A percentile compares a stretch with the other conserved stretches of the same genome.
Evolutionary conservation across 768 basidiomycete species (phyloP).

Genomic region (Phlebiopsis flavidoalba): DNA sequence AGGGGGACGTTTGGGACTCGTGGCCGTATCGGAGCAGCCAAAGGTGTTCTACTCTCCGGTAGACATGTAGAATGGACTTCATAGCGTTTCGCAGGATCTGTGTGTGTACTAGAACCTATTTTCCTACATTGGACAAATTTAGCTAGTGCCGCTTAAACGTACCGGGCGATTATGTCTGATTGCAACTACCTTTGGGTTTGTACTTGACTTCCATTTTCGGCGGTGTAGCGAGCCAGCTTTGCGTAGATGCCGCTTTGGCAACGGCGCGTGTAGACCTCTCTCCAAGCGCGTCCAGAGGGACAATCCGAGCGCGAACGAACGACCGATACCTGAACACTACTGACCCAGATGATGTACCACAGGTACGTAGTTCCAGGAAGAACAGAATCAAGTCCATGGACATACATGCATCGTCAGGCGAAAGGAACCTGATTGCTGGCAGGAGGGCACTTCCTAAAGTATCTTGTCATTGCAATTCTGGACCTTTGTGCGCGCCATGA

Average conservation of each 20-base stretch:
- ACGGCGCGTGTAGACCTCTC: slow-evolving; percentile 91
- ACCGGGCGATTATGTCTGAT: no score
- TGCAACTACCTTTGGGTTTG: slow-evolving; percentile 94
- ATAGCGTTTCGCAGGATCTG: no score
- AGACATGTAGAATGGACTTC: no score
- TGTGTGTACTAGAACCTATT: slow-evolving; percentile 84
- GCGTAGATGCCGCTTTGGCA: slow-evolving; percentile 98
- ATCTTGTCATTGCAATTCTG: slow-evolving; percentile 83
- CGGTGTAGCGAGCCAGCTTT: slow-evolving; percentile 91
- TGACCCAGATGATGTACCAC: slow-evolving; percentile 99
- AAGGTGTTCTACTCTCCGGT: no score
- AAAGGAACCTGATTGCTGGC: slow-evolving; percentile 92
- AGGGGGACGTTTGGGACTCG: no score
- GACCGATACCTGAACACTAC: slow-evolving; percentile 88
- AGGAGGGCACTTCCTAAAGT: slow-evolving; percentile 77
- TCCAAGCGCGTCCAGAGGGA: slow-evolving; percentile 99
- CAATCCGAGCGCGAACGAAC: slow-evolving; percentile 88
- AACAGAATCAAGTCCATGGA: slow-evolving; percentile 97
- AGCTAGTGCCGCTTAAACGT: no score
- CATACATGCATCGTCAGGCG: slow-evolving; percentile 97
- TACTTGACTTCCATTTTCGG: slow-evolving; percentile 99
- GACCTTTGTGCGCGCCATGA: slow-evolving; percentile 95
- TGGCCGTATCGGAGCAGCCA: no score
- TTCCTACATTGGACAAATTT: no score
- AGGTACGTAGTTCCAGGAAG: slow-evolving; percentile 99